Conservation (phyloP, 139 green algal species). For the Micromonas pusilla region DNA sequence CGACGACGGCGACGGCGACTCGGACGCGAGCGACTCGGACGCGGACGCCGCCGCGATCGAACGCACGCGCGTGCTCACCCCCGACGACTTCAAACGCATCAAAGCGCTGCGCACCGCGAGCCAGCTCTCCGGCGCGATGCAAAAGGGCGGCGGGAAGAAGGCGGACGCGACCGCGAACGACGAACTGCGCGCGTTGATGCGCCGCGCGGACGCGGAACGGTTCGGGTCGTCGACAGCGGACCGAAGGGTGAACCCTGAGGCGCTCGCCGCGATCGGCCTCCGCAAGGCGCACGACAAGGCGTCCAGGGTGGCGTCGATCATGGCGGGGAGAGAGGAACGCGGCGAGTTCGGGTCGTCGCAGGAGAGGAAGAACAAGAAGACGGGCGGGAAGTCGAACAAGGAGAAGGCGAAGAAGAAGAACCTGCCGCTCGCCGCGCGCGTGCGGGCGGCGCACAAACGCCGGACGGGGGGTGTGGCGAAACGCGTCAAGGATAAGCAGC, state of each 20-base stretch:
- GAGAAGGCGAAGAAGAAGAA: conserved; percentile 85
- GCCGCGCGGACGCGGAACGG: too few species aligned
- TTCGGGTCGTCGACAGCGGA: not conserved
- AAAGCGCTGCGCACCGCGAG: conserved; percentile 22
- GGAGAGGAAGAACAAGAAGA: conserved; percentile 71
- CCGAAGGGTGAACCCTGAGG: conserved; percentile 14
- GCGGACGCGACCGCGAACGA: conserved; percentile 29
- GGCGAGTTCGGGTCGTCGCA: conserved; percentile 61
- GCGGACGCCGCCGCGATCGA: conserved; percentile 13
- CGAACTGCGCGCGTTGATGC: not conserved
- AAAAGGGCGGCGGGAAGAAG: conserved; percentile 18
- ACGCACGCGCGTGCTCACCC: conserved; percentile 35
- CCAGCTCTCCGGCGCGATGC: conserved; percentile 21
- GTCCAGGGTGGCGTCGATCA: conserved; percentile 60
- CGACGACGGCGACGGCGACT: conserved; percentile 11
- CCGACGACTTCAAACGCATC: conserved; percentile 32
- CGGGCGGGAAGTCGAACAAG: conserved; percentile 71
- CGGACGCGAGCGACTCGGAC: conserved; percentile 9
- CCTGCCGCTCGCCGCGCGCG: conserved; percentile 76
- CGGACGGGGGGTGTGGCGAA: not conserved
- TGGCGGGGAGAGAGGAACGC: conserved; percentile 75
- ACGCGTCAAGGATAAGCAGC: not conserved
- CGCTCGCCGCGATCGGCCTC: not conserved
- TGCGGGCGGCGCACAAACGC: conserved; percentile 28
- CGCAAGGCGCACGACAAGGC: conserved; percentile 62